Evolutionary conservation across 2,329 filamentous ascomycete genomes (phyloP), one percentile per base, ranked within the genome.

Genomic region (Exophiala sp.): DNA sequence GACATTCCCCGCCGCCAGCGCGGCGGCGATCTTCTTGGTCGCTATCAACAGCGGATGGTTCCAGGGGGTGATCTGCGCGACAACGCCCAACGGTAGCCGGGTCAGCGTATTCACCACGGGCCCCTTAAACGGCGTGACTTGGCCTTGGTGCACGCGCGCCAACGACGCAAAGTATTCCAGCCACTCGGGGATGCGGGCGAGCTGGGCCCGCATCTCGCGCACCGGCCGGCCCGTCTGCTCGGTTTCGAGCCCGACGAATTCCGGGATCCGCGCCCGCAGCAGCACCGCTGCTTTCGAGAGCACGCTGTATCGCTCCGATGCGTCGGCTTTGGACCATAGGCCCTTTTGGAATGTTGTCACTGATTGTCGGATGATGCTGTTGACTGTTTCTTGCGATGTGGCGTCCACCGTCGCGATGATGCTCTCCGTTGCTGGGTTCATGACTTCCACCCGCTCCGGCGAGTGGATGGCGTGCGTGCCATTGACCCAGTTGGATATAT

Each of bases 151-250:
- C 1, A 79, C 81, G n/a, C 83, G 77, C 24, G 85, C 73, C 1
- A 86, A 63, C 0, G 81, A 73, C 1, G 82, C 82, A 60, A 83
- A 88, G 68, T 87, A 87, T 52, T 78, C 80, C 66, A 87, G 81
- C 83, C 83, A 87, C 51, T 66, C 65, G 3, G 67, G 64, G 2
- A 70, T 59, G 37, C 80, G 78, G 1, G 81, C 75, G 0, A 87
- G 71, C 63, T 87, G 84, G 1, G 83, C 82, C 42, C 75, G 73
- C 81, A 88, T 85, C 64, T 87, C 84, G 21, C 83, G 79, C 22
- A 83, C 70, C 0, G 79, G 79, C 0, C 83, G 79, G 2, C 84
- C 84, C 0, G 83, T 88, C 64, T 87, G 83, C 27, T 65, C 69
- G 6, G 84, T 80, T 64, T 88, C 84, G 2, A 85, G 71, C 7